Evolutionary conservation across 352 stramenopile species (phyloP).

Genomic region (Phytophthora pluvialis): DNA sequence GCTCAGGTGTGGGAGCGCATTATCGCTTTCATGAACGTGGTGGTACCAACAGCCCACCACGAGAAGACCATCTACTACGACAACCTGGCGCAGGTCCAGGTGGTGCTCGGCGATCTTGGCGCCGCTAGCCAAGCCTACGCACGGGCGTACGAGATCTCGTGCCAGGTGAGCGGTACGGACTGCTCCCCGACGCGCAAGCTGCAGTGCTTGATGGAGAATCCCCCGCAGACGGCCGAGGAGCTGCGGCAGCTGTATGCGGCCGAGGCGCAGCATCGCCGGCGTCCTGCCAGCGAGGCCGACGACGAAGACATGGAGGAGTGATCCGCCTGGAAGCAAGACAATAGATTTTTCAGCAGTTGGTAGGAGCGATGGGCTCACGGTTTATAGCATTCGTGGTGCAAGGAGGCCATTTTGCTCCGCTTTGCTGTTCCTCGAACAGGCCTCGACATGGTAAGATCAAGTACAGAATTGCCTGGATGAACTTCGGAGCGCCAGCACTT

Average conservation of each 20-base stretch:
- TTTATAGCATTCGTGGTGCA: not conserved
- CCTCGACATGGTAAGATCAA: too few relatives aligned
- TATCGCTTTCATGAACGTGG: conserved; percentile 74
- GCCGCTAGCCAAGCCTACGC: conserved; percentile 61
- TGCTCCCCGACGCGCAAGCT: conserved; percentile 73
- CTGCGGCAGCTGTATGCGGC: conserved; percentile 64
- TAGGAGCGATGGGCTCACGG: not conserved
- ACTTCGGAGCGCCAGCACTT: too few relatives aligned
- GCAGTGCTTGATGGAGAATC: conserved; percentile 61
- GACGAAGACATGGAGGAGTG: conserved; percentile 40
- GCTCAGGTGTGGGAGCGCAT: conserved; percentile 71
- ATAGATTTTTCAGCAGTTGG: conserved; percentile 16
- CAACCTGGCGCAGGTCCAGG: conserved; percentile 76
- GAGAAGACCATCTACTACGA: conserved; percentile 90
- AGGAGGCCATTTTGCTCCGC: not conserved
- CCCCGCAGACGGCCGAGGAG: conserved; percentile 65
- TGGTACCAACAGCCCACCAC: conserved; percentile 68
- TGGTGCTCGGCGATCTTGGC: conserved; percentile 62
- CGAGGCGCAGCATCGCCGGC: conserved; percentile 47
- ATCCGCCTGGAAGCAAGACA: not conserved
- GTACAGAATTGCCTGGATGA: too few relatives aligned
- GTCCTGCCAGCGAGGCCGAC: conserved; percentile 33
- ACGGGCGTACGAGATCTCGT: conserved; percentile 61
- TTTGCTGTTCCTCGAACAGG: too few relatives aligned
- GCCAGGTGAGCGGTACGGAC: conserved; percentile 62